Conservation (phyloP, 352 stramenopile genomes). For the Albugo laibachii region DNA sequence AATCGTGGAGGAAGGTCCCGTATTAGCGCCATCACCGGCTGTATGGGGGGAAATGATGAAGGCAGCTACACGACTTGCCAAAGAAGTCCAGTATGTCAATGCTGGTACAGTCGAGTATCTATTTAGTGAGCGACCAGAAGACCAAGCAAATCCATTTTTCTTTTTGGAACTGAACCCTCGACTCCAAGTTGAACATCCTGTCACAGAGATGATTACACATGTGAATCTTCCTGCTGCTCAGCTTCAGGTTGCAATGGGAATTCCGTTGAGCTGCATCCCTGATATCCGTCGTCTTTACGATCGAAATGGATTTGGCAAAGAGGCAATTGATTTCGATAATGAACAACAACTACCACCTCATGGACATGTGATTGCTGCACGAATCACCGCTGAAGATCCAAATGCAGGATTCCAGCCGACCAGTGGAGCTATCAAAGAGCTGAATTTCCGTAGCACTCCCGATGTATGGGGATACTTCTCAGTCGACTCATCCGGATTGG, state of each 20-base stretch:
- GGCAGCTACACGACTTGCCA: conserved; percentile 90
- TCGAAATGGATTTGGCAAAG: conserved; percentile 82
- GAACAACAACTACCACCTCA: conserved; percentile 57
- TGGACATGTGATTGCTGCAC: conserved; percentile 96
- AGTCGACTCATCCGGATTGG: conserved; percentile 95
- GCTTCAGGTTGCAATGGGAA: conserved; percentile 98
- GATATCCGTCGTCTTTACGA: conserved; percentile 96
- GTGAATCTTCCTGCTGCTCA: conserved; percentile 95
- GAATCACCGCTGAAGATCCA: conserved; percentile 99
- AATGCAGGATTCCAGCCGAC: conserved; percentile 98
- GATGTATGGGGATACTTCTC: conserved; percentile 99
- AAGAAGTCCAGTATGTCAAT: conserved; percentile 98
- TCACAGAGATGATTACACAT: conserved; percentile 98
- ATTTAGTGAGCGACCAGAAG: conserved; percentile 88
- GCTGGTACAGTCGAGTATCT: conserved; percentile 99
- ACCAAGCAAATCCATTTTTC: conserved; percentile 90
- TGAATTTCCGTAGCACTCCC: conserved; percentile 98
- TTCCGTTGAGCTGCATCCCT: conserved; percentile 96
- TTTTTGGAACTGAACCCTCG: conserved; percentile 99
- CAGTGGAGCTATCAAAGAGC: conserved; percentile 92
- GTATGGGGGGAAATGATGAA: conserved; percentile 98
- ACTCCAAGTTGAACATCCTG: conserved; percentile 97
- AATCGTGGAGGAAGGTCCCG: conserved; percentile 98
- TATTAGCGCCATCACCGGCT: conserved; percentile 83
- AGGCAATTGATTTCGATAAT: conserved; percentile 92